A percentile compares a stretch with the other conserved stretches of the same genome.
Evolutionary conservation across 306 rosid species (phyloP).

Genomic region (Malus asiatica): DNA sequence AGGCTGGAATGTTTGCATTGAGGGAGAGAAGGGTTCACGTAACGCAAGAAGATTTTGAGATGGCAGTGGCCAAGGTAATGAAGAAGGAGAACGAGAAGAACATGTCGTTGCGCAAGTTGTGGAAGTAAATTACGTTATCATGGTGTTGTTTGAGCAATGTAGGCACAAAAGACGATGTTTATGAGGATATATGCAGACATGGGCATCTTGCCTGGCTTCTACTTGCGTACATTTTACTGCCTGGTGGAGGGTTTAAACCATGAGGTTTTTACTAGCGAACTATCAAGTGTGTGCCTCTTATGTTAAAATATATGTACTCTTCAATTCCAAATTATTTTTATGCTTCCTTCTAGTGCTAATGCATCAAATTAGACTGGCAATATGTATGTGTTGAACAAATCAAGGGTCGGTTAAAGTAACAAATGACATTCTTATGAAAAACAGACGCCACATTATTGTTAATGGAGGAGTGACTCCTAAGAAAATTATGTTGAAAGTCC

Average conservation of each 20-base stretch:
- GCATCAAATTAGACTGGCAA: too few relatives aligned
- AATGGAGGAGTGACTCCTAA: too few relatives aligned
- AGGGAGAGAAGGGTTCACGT: constrained; percentile 97
- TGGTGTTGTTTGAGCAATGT: not conserved
- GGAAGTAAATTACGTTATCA: constrained; percentile 47
- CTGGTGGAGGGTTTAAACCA: not conserved
- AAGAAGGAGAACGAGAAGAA: constrained; percentile 92
- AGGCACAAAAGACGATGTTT: not conserved
- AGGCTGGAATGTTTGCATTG: constrained; percentile 98
- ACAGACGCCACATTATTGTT: too few relatives aligned
- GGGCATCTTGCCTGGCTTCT: not conserved
- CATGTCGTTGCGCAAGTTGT: constrained; percentile 93
- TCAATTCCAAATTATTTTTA: not conserved
- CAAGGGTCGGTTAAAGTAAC: too few relatives aligned
- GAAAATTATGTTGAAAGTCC: too few relatives aligned
- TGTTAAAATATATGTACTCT: not conserved
- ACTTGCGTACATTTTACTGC: not conserved
- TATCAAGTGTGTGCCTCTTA: too few relatives aligned
- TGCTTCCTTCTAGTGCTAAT: not conserved
- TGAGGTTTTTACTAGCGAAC: not conserved
- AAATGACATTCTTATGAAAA: too few relatives aligned
- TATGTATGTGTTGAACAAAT: too few relatives aligned
- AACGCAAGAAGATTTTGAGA: constrained; percentile 95
- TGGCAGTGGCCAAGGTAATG: constrained; percentile 99
- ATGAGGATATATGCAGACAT: not conserved